A percentile compares a stretch with the other conserved stretches of the same genome.
phyloP scores from a whole-genome alignment of 2,329 filamentous ascomycete genomes.

The Botrytis aclada region DNA sequence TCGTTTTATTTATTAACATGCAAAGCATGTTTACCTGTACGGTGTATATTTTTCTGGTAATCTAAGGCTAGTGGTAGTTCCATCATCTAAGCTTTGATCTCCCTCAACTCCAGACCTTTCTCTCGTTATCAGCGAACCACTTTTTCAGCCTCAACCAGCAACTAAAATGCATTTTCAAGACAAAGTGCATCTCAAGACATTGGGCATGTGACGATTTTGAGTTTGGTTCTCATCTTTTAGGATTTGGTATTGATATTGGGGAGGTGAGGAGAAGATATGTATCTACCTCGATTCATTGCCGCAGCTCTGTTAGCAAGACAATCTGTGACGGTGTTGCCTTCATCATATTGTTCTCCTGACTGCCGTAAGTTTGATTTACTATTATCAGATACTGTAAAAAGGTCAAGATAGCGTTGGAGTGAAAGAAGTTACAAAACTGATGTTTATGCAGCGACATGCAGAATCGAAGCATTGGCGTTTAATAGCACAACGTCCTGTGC shows the following conservation, averaged over 20 bases:
- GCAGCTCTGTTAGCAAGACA: slow-evolving; percentile 26
- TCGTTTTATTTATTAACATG: not conserved
- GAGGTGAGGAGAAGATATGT: slow-evolving; percentile 24
- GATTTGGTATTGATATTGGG: not conserved
- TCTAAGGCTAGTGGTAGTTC: not conserved
- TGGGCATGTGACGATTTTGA: slow-evolving; percentile 17
- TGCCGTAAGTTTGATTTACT: slow-evolving; percentile 29
- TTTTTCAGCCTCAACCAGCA: slow-evolving; percentile 24
- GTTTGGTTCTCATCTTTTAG: not conserved
- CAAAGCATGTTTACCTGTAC: not conserved
- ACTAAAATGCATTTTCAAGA: slow-evolving; percentile 26
- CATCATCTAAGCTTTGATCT: not conserved
- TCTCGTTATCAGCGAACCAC: not conserved
- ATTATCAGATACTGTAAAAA: not conserved
- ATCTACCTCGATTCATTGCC: slow-evolving; percentile 26
- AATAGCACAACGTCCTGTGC: slow-evolving; percentile 26
- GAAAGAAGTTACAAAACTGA: not conserved
- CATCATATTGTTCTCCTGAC: slow-evolving; percentile 28
- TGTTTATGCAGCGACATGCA: slow-evolving; percentile 27
- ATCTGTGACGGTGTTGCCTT: slow-evolving; percentile 23
- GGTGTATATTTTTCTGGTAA: not conserved
- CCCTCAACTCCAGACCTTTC: not conserved
- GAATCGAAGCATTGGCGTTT: slow-evolving; percentile 24
- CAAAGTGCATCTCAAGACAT: slow-evolving; percentile 25
- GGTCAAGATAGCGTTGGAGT: not conserved